phyloP scores from a whole-genome alignment of 805 yeast genomes.

The baker's yeast (Saccharomyces cerevisiae) region DNA sequence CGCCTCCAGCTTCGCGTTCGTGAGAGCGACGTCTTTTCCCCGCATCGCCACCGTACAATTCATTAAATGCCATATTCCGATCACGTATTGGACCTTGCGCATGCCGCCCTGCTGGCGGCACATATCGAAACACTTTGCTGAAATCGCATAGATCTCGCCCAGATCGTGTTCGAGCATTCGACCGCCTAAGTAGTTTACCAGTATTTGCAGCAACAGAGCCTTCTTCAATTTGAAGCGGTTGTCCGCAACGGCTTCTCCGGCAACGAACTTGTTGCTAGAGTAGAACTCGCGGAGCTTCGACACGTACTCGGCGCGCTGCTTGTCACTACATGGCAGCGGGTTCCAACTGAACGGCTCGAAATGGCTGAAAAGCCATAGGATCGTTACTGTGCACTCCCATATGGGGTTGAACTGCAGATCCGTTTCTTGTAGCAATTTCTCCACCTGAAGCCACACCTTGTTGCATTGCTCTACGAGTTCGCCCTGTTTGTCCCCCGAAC shows the following conservation, averaged over 20 bases:
- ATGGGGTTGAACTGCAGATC: slow-evolving; percentile 15
- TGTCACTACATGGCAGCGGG: slow-evolving; percentile 24
- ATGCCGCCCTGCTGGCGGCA: slow-evolving; percentile 19
- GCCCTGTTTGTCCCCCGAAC: slow-evolving; percentile 7
- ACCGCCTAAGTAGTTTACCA: slow-evolving; percentile 27
- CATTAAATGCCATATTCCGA: slow-evolving; percentile 28
- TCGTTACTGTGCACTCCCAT: slow-evolving; percentile 23
- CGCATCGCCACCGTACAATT: slow-evolving; percentile 28
- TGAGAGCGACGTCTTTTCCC: slow-evolving; percentile 22
- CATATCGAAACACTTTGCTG: slow-evolving; percentile 23
- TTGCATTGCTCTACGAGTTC: slow-evolving; percentile 8
- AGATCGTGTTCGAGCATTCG: slow-evolving; percentile 25
- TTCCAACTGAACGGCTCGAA: slow-evolving; percentile 26
- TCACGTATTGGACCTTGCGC: slow-evolving; percentile 16
- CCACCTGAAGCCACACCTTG: slow-evolving; percentile 16
- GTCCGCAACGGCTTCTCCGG: not conserved
- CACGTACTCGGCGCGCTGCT: slow-evolving; percentile 13
- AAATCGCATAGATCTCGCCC: slow-evolving; percentile 18
- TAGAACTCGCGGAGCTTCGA: slow-evolving; percentile 17
- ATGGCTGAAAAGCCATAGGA: slow-evolving; percentile 26
- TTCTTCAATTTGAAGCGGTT: slow-evolving; percentile 19
- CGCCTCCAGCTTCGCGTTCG: slow-evolving; percentile 20
- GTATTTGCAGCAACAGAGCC: slow-evolving; percentile 18
- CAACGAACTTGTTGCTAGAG: slow-evolving; percentile 14
- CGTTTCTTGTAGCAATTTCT: slow-evolving; percentile 5